phyloP scores from a whole-genome alignment of 106 monocot species.

The Dactylorhiza incarnata region DNA sequence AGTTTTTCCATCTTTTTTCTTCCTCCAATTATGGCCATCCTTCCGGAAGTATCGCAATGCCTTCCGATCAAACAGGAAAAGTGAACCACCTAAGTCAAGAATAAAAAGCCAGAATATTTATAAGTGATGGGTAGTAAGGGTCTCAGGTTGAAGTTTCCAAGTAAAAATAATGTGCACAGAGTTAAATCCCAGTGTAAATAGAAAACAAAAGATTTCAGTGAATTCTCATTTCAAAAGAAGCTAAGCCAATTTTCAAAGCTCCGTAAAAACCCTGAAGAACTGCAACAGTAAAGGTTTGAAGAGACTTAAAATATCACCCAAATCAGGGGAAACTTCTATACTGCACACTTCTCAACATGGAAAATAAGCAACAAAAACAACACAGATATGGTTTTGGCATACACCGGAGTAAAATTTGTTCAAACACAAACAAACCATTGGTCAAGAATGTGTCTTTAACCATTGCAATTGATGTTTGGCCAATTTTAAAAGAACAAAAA shows the following conservation, averaged over 20 bases:
- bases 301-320: neutral
- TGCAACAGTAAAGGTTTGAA: constrained; percentile 1
- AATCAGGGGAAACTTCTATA: neutral
- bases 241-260: neutral
- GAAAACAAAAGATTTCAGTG: neutral
- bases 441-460: neutral
- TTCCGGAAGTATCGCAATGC: constrained; percentile 87
- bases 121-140: neutral
- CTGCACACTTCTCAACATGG: neutral
- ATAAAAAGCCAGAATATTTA: neutral
- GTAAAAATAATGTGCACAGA: neutral
- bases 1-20: constrained; percentile 97
- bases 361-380: neutral
- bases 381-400: neutral
- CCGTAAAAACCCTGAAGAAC: neutral
- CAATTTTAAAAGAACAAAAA: neutral
- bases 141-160: neutral
- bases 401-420: neutral
- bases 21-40: constrained; percentile 96
- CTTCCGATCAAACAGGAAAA: constrained; percentile 80
- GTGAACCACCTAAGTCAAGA: constrained; percentile 34
- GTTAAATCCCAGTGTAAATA: neutral
- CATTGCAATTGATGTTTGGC: neutral
- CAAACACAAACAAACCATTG: neutral
- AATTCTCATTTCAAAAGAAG: neutral